Percentiles rank a stretch among this genome's conserved stretches.
Conservation (phyloP, 306 rosid species). For the Pterocarpus santalinus region DNA sequence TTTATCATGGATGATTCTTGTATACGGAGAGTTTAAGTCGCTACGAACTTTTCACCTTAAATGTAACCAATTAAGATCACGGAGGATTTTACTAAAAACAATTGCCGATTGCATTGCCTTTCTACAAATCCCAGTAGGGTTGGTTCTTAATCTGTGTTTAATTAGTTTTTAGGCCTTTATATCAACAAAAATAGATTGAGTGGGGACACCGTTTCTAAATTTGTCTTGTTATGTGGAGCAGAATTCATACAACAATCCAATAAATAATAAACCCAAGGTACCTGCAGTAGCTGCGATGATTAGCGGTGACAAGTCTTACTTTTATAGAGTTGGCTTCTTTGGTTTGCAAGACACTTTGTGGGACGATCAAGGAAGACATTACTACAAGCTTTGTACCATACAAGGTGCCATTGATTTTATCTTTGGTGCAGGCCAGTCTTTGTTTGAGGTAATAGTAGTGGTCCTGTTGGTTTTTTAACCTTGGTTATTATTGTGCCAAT, state of each 20-base stretch:
- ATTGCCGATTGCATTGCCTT: too few relatives aligned
- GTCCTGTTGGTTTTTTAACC: too few relatives aligned
- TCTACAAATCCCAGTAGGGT: background rate
- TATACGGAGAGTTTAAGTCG: too few relatives aligned
- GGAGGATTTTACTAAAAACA: too few relatives aligned
- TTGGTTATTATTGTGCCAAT: too few relatives aligned
- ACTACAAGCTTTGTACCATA: slow-evolving; percentile 74
- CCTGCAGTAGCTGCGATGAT: slow-evolving; percentile 84
- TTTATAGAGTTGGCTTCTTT: slow-evolving; percentile 70
- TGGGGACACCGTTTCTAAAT: background rate
- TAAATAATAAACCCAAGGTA: slow-evolving; percentile 27
- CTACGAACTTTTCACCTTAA: too few relatives aligned
- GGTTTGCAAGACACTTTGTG: slow-evolving; percentile 92
- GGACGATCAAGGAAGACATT: slow-evolving; percentile 83
- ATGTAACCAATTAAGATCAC: too few relatives aligned
- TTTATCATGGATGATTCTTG: too few relatives aligned
- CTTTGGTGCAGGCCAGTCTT: slow-evolving; percentile 77
- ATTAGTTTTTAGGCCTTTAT: too few relatives aligned
- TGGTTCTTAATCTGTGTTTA: too few relatives aligned
- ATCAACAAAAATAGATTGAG: too few relatives aligned
- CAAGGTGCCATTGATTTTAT: slow-evolving; percentile 95
- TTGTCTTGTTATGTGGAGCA: slow-evolving; percentile 20
- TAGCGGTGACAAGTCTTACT: slow-evolving; percentile 65
- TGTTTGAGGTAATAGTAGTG: slow-evolving; percentile 67
- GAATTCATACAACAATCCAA: slow-evolving; percentile 75